Base-by-base conservation (phyloP, 208 protist genomes). In the Blastocrithidia nonstop region DNA sequence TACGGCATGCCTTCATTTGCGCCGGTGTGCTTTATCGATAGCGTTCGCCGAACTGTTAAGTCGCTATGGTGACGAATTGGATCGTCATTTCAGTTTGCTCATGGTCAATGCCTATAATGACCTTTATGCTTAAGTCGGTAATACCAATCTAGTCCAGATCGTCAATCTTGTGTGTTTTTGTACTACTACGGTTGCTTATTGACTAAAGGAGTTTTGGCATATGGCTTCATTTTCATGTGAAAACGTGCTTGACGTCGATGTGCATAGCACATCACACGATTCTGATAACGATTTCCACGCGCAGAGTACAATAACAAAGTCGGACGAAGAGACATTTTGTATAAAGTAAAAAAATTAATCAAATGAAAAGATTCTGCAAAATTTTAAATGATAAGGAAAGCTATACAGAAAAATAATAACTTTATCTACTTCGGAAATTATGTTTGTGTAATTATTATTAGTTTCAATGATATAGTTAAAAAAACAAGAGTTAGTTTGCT, bases 261-360 rank as follows among this genome's bases (percentile, higher is more conserved):
- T 19, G 78, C 70, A 60, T 83, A 88, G 8, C 79, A 72, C 73
- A 83, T 88, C 24, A 88, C 78, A 7, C 73, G 78, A 51, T 88
- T 83, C 36, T 73, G 51, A 57, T 88, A 88, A 0, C 73, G 73
- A 36, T 59, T 68, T 24, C 64, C 78, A 11, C 46, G 25, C 7
- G 57, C 60, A 13, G 44, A 59, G 22, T 72, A 45, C 22, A 45
- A 45, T 1, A 45, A 22, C 9, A 64, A 73, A 16, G 36, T 20
- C 38, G 45, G 59, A 19, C 76, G 48, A 50, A 71, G 50, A 1
- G 50, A 15, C 19, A 27, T 47, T 2, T 32, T 17, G 13, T 1
- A 27, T 5, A 24, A 16, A 28, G 40, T 27, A 15, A 25, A 29
- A 9, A 33, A 39, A 15, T 6, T 17, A n/a, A 3, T 1, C 9